Conservation (phyloP, 1,284 basidiomycete species). For the Wallemia mellicola region DNA sequence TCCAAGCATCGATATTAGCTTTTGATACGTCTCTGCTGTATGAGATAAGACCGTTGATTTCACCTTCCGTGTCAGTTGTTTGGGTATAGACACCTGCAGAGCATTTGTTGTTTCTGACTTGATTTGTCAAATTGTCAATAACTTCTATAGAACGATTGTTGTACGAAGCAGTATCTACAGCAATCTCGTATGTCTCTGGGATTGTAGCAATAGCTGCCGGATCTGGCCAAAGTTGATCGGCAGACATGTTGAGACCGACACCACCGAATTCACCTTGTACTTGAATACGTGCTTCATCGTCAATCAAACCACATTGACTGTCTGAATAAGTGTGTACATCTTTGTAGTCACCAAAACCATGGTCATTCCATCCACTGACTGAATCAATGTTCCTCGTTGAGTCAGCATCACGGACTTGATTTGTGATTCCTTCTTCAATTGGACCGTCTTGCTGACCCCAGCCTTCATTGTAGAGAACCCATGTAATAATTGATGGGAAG, state of each 20-base stretch:
- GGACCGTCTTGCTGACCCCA: background rate
- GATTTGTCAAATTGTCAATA: background rate
- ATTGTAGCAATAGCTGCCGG: background rate
- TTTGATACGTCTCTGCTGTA: background rate
- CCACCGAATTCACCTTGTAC: background rate
- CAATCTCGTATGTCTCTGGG: background rate
- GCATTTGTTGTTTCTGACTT: background rate
- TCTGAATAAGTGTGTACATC: background rate
- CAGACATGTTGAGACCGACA: background rate
- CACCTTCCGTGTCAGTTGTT: background rate
- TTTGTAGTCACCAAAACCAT: background rate
- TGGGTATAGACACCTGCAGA: background rate
- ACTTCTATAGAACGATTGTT: background rate
- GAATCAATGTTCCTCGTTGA: background rate
- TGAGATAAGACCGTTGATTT: background rate
- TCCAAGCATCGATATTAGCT: background rate
- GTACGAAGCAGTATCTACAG: background rate
- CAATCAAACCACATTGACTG: background rate
- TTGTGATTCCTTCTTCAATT: background rate
- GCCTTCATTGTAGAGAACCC: conserved; percentile 1
- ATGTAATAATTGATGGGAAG: conserved; percentile 1
- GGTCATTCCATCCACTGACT: background rate
- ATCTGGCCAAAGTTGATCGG: background rate
- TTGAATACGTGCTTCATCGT: background rate
- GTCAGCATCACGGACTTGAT: background rate